Percentiles rank a stretch among this genome's conserved stretches.
These are phyloP conservation scores for Nicotiana knightiana DNA, from an alignment of 257 asterid genomes.

Conservation along the genomic window DNA sequence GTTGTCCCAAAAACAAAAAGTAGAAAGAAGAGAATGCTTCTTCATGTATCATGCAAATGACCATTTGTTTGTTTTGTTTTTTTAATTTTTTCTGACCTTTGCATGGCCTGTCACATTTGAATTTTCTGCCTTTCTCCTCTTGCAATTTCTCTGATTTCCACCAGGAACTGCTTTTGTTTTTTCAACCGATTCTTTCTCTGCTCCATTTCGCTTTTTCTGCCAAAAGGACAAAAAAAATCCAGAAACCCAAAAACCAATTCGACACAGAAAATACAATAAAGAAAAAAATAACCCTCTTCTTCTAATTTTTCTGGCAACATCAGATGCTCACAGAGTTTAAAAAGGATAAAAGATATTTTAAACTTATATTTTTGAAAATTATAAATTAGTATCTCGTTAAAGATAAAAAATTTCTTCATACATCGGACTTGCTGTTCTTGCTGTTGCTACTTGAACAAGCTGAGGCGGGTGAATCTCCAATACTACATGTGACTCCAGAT, in stretches of 20 bases:
- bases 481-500: constrained; percentile 43
- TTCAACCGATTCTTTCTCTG: constrained; percentile 22
- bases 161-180: constrained; percentile 25
- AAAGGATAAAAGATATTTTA: no score
- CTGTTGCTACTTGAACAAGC: constrained; percentile 23
- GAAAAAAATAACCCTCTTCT: background rate
- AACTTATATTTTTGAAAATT: no score
- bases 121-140: constrained; percentile 43
- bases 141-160: constrained; percentile 30
- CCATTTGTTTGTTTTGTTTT: background rate
- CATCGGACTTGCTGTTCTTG: constrained; percentile 18
- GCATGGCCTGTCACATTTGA: constrained; percentile 42
- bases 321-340: no score
- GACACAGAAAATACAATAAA: background rate
- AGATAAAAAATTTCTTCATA: background rate
- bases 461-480: constrained; percentile 25
- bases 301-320: no score
- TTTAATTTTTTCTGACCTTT: constrained; percentile 37
- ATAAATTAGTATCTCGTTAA: no score
- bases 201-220: constrained; percentile 48
- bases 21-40: background rate
- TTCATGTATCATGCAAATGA: background rate
- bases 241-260: background rate
- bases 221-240: background rate
- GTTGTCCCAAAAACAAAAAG: background rate